These are phyloP conservation scores for Pestalotiopsis sp. DNA, from an alignment of 2,329 filamentous ascomycete species.

Conservation along the genomic window DNA sequence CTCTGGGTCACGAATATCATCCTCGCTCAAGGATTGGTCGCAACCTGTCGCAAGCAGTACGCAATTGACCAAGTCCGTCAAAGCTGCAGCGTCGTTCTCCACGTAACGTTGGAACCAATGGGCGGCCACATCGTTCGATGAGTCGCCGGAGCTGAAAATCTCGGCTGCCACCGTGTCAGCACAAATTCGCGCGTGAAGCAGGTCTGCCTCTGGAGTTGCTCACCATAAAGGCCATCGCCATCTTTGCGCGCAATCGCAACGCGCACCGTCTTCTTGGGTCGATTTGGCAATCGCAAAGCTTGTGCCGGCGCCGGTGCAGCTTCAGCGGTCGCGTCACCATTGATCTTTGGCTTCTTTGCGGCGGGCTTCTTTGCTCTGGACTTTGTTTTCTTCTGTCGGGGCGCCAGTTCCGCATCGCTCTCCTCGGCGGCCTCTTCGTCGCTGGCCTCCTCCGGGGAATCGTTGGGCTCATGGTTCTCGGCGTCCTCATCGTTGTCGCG, in stretches of 20 bases:
- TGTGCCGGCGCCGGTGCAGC: slow-evolving; percentile 36
- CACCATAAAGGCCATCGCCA: slow-evolving; percentile 60
- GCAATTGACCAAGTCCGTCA: slow-evolving; percentile 68
- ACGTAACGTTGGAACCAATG: slow-evolving; percentile 64
- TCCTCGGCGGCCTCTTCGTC: slow-evolving; percentile 36
- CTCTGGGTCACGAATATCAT: slow-evolving; percentile 89
- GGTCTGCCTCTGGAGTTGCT: slow-evolving; percentile 29
- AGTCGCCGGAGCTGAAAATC: slow-evolving; percentile 63
- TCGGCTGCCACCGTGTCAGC: slow-evolving; percentile 50
- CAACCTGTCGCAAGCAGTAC: slow-evolving; percentile 77
- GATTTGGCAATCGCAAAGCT: slow-evolving; percentile 45
- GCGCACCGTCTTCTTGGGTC: slow-evolving; percentile 58
- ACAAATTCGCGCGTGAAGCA: neutral
- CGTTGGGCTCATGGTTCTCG: slow-evolving; percentile 33
- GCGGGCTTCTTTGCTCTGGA: slow-evolving; percentile 58
- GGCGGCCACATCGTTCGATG: slow-evolving; percentile 58
- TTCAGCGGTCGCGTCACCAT: slow-evolving; percentile 48
- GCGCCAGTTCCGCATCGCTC: slow-evolving; percentile 48
- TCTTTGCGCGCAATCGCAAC: slow-evolving; percentile 53
- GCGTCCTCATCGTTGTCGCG: slow-evolving; percentile 40
- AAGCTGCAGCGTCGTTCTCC: slow-evolving; percentile 53
- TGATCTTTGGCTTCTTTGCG: slow-evolving; percentile 66
- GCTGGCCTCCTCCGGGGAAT: slow-evolving; percentile 25
- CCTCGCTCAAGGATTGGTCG: slow-evolving; percentile 73
- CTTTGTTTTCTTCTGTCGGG: slow-evolving; percentile 39